Evolutionary conservation across 192 early-diverging fungal species (phyloP).

Genomic region (Coemansia biformis): DNA sequence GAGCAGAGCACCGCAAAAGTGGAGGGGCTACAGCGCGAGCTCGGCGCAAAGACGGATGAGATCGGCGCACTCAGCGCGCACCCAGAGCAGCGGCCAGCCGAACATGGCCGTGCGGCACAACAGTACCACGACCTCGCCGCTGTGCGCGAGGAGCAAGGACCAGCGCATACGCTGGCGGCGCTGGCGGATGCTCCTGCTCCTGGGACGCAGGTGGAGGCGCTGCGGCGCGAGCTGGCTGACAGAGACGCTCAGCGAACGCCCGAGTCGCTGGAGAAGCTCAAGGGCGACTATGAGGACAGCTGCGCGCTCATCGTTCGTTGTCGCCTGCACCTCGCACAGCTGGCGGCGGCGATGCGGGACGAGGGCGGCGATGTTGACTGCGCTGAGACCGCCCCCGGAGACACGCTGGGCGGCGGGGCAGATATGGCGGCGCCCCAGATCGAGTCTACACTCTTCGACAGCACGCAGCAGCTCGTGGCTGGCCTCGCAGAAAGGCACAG

Average conservation of each 20-base stretch:
- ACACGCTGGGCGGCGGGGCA: not conserved
- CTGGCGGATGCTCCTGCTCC: no score
- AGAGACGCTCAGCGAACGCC: slow-evolving; percentile 12
- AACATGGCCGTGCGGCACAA: slow-evolving; percentile 11
- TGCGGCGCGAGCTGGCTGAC: slow-evolving; percentile 18
- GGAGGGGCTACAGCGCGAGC: slow-evolving; percentile 12
- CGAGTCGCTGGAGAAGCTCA: slow-evolving; percentile 14
- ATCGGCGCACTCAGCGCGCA: slow-evolving; percentile 9
- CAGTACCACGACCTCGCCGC: slow-evolving; percentile 18
- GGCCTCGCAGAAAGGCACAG: not conserved
- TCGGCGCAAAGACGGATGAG: slow-evolving; percentile 13
- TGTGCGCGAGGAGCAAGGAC: slow-evolving; percentile 10
- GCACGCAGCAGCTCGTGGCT: not conserved
- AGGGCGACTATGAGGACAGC: slow-evolving; percentile 17
- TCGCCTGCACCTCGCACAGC: slow-evolving; percentile 3
- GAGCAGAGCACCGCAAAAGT: slow-evolving; percentile 3
- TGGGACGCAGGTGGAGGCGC: slow-evolving; percentile 16
- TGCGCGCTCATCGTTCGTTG: slow-evolving; percentile 4
- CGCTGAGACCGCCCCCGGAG: not conserved
- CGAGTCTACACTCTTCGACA: not conserved
- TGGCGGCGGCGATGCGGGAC: not conserved
- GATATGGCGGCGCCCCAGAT: not conserved
- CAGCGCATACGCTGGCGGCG: no score
- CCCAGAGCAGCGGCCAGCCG: slow-evolving; percentile 11
- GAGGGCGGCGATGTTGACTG: not conserved